These are phyloP conservation scores for Liquidambar formosana DNA, from an alignment of 164 flowering plant genomes.

Conservation along the genomic window DNA sequence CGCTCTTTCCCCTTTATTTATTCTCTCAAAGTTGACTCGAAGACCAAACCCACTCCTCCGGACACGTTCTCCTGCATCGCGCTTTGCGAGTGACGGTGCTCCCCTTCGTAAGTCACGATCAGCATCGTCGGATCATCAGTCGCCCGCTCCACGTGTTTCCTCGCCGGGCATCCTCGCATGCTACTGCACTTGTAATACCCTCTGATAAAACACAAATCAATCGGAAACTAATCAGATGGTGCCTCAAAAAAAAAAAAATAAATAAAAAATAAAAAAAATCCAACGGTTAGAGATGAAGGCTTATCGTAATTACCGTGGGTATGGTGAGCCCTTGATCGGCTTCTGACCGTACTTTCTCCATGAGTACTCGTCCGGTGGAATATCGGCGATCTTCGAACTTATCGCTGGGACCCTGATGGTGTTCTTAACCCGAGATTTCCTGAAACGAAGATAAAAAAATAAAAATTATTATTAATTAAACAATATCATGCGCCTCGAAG, in stretches of 20 bases:
- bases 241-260: no score
- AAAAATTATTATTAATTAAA: no score
- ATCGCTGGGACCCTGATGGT: constrained; percentile 70
- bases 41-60: constrained; percentile 21
- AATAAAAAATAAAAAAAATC: not conserved
- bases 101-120: constrained; percentile 85
- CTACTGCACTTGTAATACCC: constrained; percentile 86
- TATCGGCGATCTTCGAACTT: constrained; percentile 73
- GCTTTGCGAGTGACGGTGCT: constrained; percentile 63
- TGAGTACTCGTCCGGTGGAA: constrained; percentile 78
- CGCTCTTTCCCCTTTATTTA: not conserved
- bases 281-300: not conserved
- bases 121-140: constrained; percentile 70
- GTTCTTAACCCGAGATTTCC: constrained; percentile 70
- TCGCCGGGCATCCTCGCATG: constrained; percentile 78
- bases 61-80: constrained; percentile 27
- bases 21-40: constrained; percentile 28
- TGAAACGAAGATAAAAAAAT: constrained; percentile 25
- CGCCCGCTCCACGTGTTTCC: constrained; percentile 82
- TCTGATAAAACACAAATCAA: constrained; percentile 31
- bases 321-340: constrained; percentile 88
- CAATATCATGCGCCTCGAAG: no score
- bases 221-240: not conserved
- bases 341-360: constrained; percentile 93
- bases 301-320: constrained; percentile 52